Conservation (phyloP, 306 rosid genomes). For the Trifolium dubium region DNA sequence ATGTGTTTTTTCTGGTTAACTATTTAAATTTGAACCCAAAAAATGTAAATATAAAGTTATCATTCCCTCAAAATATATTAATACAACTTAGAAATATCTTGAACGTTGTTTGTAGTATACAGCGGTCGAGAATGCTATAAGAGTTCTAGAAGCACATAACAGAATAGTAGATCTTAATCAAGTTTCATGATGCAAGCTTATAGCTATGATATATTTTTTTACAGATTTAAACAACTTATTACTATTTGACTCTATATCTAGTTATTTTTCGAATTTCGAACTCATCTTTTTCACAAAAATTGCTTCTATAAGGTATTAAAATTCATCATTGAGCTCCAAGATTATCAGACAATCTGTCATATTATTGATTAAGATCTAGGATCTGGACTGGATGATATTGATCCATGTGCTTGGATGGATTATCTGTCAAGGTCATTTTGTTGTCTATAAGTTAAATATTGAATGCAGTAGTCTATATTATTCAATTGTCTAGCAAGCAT, state of each 20-base stretch:
- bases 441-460: neutral
- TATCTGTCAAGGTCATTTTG: conserved; percentile 34
- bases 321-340: conserved; percentile 16
- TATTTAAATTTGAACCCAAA: conserved; percentile 1
- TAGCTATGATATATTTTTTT: conserved; percentile 34
- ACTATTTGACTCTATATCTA: neutral
- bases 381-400: conserved; percentile 30
- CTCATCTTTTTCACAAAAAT: neutral
- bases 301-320: neutral
- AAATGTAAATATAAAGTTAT: neutral
- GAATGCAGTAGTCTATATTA: neutral
- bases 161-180: neutral
- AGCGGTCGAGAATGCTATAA: neutral
- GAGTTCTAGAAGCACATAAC: neutral
- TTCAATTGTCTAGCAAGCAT: conserved; percentile 3
- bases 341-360: conserved; percentile 17
- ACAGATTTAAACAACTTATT: neutral
- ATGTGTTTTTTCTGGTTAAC: neutral
- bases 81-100: neutral
- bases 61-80: neutral
- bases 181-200: conserved; percentile 42
- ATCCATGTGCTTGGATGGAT: neutral
- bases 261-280: conserved; percentile 7
- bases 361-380: conserved; percentile 52
- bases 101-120: neutral